Percentiles rank a stretch among this genome's conserved stretches.
These are phyloP conservation scores for Aspergillus tamarii DNA, from an alignment of 2,329 filamentous ascomycete species.

Conservation along the genomic window DNA sequence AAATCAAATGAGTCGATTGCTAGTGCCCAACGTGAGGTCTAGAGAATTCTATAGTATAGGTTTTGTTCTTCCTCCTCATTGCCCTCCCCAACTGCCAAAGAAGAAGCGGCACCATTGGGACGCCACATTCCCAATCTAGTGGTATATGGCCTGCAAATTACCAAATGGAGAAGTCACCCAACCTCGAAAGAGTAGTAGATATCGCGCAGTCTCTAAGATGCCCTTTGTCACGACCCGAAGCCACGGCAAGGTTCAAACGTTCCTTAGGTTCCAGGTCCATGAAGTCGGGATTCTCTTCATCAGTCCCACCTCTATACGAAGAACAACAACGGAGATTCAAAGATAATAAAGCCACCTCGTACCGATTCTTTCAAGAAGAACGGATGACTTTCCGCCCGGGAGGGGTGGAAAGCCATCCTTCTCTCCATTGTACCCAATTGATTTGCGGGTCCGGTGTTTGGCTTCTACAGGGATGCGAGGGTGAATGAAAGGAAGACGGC, in stretches of 20 bases:
- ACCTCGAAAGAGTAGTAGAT: background rate
- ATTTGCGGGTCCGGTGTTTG: background rate
- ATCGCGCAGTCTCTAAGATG: background rate
- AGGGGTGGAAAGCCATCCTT: background rate
- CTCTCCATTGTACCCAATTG: background rate
- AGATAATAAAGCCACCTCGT: background rate
- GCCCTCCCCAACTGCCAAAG: background rate
- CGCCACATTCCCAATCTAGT: conserved; percentile 1
- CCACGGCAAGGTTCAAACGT: background rate
- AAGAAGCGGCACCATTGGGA: background rate
- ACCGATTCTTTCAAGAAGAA: background rate
- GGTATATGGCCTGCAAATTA: background rate
- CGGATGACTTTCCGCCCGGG: background rate
- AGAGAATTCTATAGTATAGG: background rate
- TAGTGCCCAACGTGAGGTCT: background rate
- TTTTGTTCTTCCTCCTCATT: background rate
- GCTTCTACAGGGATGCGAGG: background rate
- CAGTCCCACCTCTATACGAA: background rate
- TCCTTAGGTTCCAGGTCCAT: background rate
- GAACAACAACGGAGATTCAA: background rate
- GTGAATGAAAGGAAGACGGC: background rate
- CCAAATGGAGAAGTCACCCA: background rate
- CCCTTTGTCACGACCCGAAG: background rate
- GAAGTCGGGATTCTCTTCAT: background rate
- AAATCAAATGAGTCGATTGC: background rate